Base-by-base conservation (phyloP, 805 yeast genomes). In the Cyberlindnera mrakii region DNA sequence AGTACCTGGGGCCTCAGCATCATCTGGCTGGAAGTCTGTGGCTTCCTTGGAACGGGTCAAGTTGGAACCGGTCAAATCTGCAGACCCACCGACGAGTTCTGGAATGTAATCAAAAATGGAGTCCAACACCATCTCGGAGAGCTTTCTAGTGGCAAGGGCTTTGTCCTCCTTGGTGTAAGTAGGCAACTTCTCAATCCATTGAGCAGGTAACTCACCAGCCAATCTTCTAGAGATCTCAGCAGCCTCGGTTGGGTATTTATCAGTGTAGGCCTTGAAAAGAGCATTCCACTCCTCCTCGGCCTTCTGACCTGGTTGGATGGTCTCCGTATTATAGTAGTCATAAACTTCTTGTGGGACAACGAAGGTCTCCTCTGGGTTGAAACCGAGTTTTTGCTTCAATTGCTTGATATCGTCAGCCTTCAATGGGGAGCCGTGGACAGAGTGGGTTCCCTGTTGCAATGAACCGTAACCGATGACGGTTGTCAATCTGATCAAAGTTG, bases 391-490 rank as follows among this genome's bases (percentile, higher is more conserved):
- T 60, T 70, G 65, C 77, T 89, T 93, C 68, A 91, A 74, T 68
- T 88, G 96, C 59, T 74, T 79, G 60, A 90, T 76, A 64, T 91
- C 99, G 61, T 89, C 98, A 38, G 89, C 71, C 78, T 90, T 89
- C 70, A 91, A 78, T 59, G 99, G 96, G 53, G 96, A 72, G 69
- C 99, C 99, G 71, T 93, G 99, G 44, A 93, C 98, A 57, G 83
- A 73, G 69, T 85, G 91, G 49, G 96, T 78, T 59, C 98, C 98
- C 57, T 77, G 79, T 52, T 73, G 68, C 58, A 80, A 64, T 40
- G 98, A 93, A 62, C 99, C 98, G 72, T 64, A 90, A 67, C 98
- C 99, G 59, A 91, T 91, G 63, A 86, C 85, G 60, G 99, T 93
- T 62, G 80, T 77, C 63, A 91, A 73, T 68, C 88, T 82, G 66